Evolutionary conservation across 345 rosid species (phyloP).

Genomic region (Sisymbrium altissimum): DNA sequence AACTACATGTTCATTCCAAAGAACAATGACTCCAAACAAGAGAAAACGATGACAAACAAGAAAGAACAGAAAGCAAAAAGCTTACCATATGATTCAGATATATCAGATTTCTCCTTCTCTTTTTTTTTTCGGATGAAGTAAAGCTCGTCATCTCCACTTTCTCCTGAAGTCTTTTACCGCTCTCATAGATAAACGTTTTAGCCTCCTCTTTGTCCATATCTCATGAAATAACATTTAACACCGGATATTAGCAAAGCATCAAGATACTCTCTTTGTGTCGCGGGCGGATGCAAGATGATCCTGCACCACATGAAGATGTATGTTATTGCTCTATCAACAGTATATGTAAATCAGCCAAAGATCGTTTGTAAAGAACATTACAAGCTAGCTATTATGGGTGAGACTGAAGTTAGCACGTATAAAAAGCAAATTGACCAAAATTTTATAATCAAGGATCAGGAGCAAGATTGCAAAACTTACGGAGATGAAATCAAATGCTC

Average conservation of each 20-base stretch:
- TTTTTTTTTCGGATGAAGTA: not conserved
- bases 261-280: slow-evolving; percentile 62
- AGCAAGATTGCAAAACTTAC: slow-evolving; percentile 48
- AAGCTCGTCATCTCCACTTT: slow-evolving; percentile 2
- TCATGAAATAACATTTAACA: slow-evolving; percentile 16
- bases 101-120: not conserved
- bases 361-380: not conserved
- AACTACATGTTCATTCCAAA: slow-evolving; percentile 27
- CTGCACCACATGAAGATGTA: slow-evolving; percentile 42
- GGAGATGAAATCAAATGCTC: slow-evolving; percentile 92
- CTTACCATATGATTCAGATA: slow-evolving; percentile 26
- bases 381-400: not conserved
- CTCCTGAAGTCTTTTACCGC: not conserved
- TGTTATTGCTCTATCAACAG: slow-evolving; percentile 1
- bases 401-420: not conserved
- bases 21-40: slow-evolving; percentile 21
- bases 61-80: not conserved
- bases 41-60: slow-evolving; percentile 11
- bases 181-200: slow-evolving; percentile 8
- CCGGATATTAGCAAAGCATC: slow-evolving; percentile 11
- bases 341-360: not conserved
- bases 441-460: not conserved
- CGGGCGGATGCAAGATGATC: slow-evolving; percentile 82
- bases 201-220: slow-evolving; percentile 14
- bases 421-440: not conserved